Conservation (phyloP, 2,329 filamentous ascomycete genomes). For the Thielaviopsis musarum region DNA sequence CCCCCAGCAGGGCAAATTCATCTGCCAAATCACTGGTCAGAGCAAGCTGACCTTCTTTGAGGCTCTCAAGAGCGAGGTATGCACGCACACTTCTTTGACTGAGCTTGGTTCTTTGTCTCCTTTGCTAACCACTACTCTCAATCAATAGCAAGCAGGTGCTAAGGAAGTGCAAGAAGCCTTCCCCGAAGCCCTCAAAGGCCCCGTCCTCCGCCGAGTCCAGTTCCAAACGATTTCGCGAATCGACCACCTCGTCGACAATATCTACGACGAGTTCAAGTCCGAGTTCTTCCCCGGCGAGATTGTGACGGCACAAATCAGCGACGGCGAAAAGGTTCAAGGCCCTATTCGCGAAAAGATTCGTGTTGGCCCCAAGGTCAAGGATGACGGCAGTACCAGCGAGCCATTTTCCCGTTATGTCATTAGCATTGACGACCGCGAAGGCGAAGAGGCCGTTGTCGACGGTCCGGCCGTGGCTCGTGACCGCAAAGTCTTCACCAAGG, state of each 20-base stretch:
- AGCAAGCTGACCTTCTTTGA: slow-evolving; percentile 85
- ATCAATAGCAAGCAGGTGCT: slow-evolving; percentile 53
- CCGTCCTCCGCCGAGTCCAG: slow-evolving; percentile 78
- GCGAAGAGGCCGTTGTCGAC: slow-evolving; percentile 62
- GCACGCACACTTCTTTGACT: slow-evolving; percentile 16
- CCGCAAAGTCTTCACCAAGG: slow-evolving; percentile 84
- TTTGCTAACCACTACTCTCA: slow-evolving; percentile 8
- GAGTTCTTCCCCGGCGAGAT: slow-evolving; percentile 85
- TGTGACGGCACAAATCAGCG: slow-evolving; percentile 54
- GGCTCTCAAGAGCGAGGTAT: slow-evolving; percentile 77
- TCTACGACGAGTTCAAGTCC: slow-evolving; percentile 65
- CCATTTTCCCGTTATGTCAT: slow-evolving; percentile 71
- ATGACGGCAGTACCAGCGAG: slow-evolving; percentile 52
- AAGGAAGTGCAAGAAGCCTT: slow-evolving; percentile 84
- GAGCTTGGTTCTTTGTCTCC: background rate
- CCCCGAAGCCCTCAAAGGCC: slow-evolving; percentile 77
- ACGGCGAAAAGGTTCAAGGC: slow-evolving; percentile 54
- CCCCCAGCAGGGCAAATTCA: slow-evolving; percentile 56
- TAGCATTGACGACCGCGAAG: slow-evolving; percentile 48
- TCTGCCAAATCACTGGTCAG: slow-evolving; percentile 89
- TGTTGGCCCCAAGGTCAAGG: slow-evolving; percentile 43
- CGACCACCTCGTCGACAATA: slow-evolving; percentile 56
- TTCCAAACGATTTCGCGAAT: slow-evolving; percentile 80
- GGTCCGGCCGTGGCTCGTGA: slow-evolving; percentile 73
- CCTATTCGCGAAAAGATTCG: slow-evolving; percentile 73